Conservation (phyloP, 2,329 filamentous ascomycete species). For the Fusarium solani-melongenae region DNA sequence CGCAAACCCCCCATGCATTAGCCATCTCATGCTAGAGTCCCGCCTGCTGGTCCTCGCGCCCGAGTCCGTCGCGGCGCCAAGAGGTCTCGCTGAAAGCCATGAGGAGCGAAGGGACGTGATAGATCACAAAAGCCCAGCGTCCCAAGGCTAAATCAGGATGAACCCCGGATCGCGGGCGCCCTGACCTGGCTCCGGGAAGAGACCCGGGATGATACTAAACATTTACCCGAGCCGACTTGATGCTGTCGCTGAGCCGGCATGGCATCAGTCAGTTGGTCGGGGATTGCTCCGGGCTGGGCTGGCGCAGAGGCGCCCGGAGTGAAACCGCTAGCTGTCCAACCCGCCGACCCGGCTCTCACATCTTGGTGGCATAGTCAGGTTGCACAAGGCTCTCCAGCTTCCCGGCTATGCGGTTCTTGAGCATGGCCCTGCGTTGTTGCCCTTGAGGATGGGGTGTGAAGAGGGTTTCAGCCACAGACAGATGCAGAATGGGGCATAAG, state of each 20-base stretch:
- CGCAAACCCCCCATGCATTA: neutral
- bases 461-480: neutral
- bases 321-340: neutral
- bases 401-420: neutral
- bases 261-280: neutral
- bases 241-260: neutral
- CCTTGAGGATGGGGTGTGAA: neutral
- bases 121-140: slow-evolving; percentile 11
- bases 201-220: neutral
- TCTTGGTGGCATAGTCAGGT: neutral
- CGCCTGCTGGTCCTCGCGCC: slow-evolving; percentile 10
- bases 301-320: neutral
- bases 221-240: neutral
- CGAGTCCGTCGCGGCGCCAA: slow-evolving; percentile 24
- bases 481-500: neutral
- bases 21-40: neutral
- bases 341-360: neutral
- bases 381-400: neutral
- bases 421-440: neutral
- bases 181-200: neutral
- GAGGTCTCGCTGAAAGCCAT: slow-evolving; percentile 20
- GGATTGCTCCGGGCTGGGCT: neutral
- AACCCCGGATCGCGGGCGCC: neutral
- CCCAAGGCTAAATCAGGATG: neutral
- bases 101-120: slow-evolving; percentile 17